Percentiles rank a stretch among this genome's conserved stretches.
Evolutionary conservation across 139 green algal genomes (phyloP).

Genomic region (Tetratostichococcus sp.): DNA sequence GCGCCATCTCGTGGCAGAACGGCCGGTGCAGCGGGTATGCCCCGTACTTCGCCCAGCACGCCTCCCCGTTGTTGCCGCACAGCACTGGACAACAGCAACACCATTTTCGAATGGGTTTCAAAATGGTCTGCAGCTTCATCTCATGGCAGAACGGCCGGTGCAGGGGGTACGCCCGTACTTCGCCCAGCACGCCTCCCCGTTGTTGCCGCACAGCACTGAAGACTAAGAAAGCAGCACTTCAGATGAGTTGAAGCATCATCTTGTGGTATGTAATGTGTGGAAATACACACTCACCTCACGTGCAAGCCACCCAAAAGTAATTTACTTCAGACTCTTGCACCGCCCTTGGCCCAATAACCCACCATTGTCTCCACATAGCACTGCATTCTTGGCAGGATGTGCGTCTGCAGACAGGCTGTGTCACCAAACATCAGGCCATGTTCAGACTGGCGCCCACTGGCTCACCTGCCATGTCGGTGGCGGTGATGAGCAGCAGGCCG

Average conservation of each 20-base stretch:
- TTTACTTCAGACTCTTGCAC: no score
- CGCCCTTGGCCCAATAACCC: slow-evolving; percentile 95
- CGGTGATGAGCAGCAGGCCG: slow-evolving; percentile 90
- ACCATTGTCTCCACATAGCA: slow-evolving; percentile 93
- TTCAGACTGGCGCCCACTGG: background rate
- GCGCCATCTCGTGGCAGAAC: slow-evolving; percentile 93
- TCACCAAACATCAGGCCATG: no score
- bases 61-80: slow-evolving; percentile 91
- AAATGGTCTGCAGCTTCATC: slow-evolving; percentile 87
- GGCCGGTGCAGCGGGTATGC: slow-evolving; percentile 82
- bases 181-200: slow-evolving; percentile 81
- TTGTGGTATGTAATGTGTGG: no score
- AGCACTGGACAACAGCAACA: slow-evolving; percentile 57
- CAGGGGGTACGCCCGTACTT: slow-evolving; percentile 94
- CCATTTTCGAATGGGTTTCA: slow-evolving; percentile 83
- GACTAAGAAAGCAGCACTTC: no score
- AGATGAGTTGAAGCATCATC: no score
- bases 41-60: slow-evolving; percentile 94
- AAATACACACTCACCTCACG: no score
- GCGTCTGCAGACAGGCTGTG: background rate
- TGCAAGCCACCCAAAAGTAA: no score
- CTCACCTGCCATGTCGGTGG: slow-evolving; percentile 89
- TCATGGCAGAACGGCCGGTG: slow-evolving; percentile 93
- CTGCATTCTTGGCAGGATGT: no score
- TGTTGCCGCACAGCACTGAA: slow-evolving; percentile 92